Base-by-base conservation (phyloP, 345 rosid species). In the Psidium guajava region DNA sequence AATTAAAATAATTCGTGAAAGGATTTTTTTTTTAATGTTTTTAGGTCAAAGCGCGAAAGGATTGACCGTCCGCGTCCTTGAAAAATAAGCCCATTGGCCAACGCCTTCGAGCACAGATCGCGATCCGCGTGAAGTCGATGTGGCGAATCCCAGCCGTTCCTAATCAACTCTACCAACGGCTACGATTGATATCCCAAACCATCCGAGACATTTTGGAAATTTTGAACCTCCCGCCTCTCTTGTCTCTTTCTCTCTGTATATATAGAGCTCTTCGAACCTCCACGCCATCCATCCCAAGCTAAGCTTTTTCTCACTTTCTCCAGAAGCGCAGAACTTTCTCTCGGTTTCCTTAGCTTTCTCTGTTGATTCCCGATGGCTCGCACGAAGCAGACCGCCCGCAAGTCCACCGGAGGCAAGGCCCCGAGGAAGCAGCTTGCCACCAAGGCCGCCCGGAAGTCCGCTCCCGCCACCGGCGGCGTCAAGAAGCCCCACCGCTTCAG, bases 381-480 rank as follows among this genome's bases (percentile, higher is more conserved):
- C 36, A 86, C 87, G 49, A 86, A 86, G 84, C 87, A 86, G 61
- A 86, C 87, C 11, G 87, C 87, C 11, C 69, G 87, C 5, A 86
- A 86, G 28, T 86, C 87, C 28, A 86, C 87, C 49, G 87, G 87
- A 11, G 87, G 87, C 50, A 86, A 86, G 84, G 87, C 87, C 42
- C 87, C 87, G 11, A 50, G 87, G 75, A 86, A 86, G 84, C 87
- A 86, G 85, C 87, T 86, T 11, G 87, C 87, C 59, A 86, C 87
- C 8, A 86, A 86, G 84, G 87, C 87, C 32, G 87, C 87, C 13
- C 77, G 87, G 25, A 86, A 86, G 57, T 86, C 87, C 49, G 87
- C 87, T 8, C 87, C 87, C 14, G 87, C 87, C 18, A 86, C 87
- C 22, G 87, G 87, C 24, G 87, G 87, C 24, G 87, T 86, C 20